These are phyloP conservation scores for Omphalotus guepiniiformis DNA, from an alignment of 768 basidiomycete species.

Conservation along the genomic window DNA sequence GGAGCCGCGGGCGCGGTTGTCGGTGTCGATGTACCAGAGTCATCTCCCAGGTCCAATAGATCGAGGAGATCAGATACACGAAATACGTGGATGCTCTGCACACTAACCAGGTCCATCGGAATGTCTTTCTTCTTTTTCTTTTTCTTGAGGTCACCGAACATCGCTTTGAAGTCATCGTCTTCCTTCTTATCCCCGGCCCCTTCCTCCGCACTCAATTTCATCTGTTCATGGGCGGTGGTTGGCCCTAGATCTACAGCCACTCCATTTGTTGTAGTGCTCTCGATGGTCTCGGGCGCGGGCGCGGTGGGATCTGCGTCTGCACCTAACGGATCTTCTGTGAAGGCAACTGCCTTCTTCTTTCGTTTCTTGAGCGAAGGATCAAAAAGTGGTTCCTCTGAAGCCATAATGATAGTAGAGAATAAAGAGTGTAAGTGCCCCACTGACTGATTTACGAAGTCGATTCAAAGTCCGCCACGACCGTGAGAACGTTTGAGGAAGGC, in stretches of 20 bases:
- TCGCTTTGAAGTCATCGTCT: slow-evolving; percentile 74
- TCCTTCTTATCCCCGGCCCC: slow-evolving; percentile 46
- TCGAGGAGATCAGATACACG: slow-evolving; percentile 2
- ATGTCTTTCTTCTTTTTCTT: slow-evolving; percentile 94
- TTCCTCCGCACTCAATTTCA: slow-evolving; percentile 47
- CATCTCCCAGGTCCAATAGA: slow-evolving; percentile 46
- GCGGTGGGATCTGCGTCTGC: slow-evolving; percentile 79
- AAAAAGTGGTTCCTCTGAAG: slow-evolving; percentile 73
- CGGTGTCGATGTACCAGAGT: slow-evolving; percentile 63
- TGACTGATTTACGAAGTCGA: not conserved
- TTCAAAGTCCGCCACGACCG: slow-evolving; percentile 13
- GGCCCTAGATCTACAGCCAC: slow-evolving; percentile 76
- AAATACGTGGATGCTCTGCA: slow-evolving; percentile 4
- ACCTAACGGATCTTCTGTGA: slow-evolving; percentile 79
- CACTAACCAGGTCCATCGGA: slow-evolving; percentile 71
- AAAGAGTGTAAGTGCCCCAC: slow-evolving; percentile 7
- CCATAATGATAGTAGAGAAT: slow-evolving; percentile 34
- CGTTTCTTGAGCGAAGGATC: slow-evolving; percentile 83
- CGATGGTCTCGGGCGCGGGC: slow-evolving; percentile 71
- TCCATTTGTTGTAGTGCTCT: slow-evolving; percentile 63
- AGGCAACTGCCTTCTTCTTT: slow-evolving; percentile 85
- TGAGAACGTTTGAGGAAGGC: slow-evolving; percentile 27
- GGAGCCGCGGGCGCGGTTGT: slow-evolving; percentile 34
- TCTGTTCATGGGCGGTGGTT: slow-evolving; percentile 69
- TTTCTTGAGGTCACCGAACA: slow-evolving; percentile 89